Evolutionary conservation across 2,329 filamentous ascomycete genomes (phyloP), one percentile per base, ranked within the genome.

Genomic region (Claviceps spartinae): DNA sequence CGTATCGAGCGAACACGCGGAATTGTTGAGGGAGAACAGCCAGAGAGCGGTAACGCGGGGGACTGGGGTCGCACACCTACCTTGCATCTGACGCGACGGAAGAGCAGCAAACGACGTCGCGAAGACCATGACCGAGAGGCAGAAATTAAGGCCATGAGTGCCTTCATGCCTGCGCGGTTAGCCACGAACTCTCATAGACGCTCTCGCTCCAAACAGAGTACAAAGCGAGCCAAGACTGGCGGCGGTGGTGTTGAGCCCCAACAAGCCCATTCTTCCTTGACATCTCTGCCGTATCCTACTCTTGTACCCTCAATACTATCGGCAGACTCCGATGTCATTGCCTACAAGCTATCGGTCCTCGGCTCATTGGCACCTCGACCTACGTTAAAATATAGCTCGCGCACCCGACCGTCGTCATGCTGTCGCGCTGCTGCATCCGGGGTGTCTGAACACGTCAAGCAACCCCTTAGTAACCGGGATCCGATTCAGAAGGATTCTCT

Each of bases 301-400:
- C 93, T 88, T 3, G 76, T 91, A 52, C 78, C 85, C 60, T 93
- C 88, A 1, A 82, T 79, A 55, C 77, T 89, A 67, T 90, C 88
- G 0, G 83, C 82, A 47, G 77, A 81, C 53, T 85, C 85, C 1
- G 88, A 93, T 57, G 78, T 81, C 54, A 62, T 65, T 51, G 83
- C 86, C 0, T 97, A 86, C 74, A 88, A 83, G 59, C 77, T 97
- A 48, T 88, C 88, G 49, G 77, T 82, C 11, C 75, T 96, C 50
- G 85, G 86, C 55, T 79, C 86, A n/a, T 79, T 96, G 56, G 84
- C 86, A 9, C 91, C 93, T 5, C 80, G 89, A 47, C 93, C 93
- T 13, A 89, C 86, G 0, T 77, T 97, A 52, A 84, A 84, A 55
- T 88, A 83, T 65, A 79, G 84, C 4, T 76, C 82, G 26, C 77